These are phyloP conservation scores for Aeminium ludgeri DNA, from an alignment of 495 filamentous ascomycete species.

Conservation along the genomic window DNA sequence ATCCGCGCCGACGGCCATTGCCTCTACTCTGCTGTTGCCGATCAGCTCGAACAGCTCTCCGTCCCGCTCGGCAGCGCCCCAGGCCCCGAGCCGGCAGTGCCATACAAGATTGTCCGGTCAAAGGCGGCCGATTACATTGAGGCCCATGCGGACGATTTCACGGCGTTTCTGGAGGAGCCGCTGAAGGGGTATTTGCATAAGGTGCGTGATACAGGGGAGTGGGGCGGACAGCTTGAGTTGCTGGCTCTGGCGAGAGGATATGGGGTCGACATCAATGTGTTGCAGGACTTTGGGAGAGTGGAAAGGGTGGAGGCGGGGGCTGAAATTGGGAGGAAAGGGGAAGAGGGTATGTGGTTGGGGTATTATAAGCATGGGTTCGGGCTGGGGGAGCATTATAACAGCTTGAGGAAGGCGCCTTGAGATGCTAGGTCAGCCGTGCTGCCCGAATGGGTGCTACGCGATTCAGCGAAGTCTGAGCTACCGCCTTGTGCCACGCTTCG, in stretches of 20 bases:
- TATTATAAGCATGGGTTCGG: slow-evolving; percentile 90
- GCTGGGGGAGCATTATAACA: slow-evolving; percentile 94
- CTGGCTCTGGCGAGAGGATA: slow-evolving; percentile 71
- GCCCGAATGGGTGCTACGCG: too few relatives aligned
- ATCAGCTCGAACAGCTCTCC: slow-evolving; percentile 44
- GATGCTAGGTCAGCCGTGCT: too few relatives aligned
- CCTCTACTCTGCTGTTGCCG: slow-evolving; percentile 82
- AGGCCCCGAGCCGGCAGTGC: slow-evolving; percentile 1
- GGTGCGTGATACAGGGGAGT: slow-evolving; percentile 81
- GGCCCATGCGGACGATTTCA: slow-evolving; percentile 43
- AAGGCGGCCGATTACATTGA: slow-evolving; percentile 44
- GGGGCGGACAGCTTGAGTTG: slow-evolving; percentile 88
- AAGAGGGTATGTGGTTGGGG: slow-evolving; percentile 65
- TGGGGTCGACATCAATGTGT: slow-evolving; percentile 62
- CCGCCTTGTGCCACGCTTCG: not conserved
- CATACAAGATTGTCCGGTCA: slow-evolving; percentile 37
- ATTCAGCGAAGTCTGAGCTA: too few relatives aligned
- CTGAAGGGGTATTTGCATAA: slow-evolving; percentile 55
- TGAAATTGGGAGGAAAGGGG: slow-evolving; percentile 24
- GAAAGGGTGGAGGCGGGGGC: slow-evolving; percentile 51
- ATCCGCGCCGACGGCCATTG: slow-evolving; percentile 89
- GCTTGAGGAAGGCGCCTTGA: slow-evolving; percentile 39
- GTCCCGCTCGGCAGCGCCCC: slow-evolving; percentile 31
- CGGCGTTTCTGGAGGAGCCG: slow-evolving; percentile 66
- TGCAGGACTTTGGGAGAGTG: slow-evolving; percentile 63